Base-by-base conservation (phyloP, 2,329 filamentous ascomycete genomes). In the Fusarium redolens region DNA sequence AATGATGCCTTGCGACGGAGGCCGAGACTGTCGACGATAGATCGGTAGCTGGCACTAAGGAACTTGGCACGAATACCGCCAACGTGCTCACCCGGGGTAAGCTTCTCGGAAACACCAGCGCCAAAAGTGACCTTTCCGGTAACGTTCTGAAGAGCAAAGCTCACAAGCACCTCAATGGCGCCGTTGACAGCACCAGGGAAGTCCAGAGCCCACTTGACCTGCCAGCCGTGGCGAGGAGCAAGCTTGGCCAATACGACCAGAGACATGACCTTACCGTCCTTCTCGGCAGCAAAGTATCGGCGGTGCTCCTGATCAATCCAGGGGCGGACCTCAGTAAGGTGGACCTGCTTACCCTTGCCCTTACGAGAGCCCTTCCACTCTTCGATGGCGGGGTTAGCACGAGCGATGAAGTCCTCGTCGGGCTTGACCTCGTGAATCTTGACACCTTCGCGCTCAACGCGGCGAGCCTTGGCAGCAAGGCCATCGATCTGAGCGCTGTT, bases 181-280 rank as follows among this genome's bases (percentile, higher is more conserved):
- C 95, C 95, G 48, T 90, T 93, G n/a, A 95, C 93, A 2, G 95
- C 90, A 31, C 90, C 90, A 1, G 95, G 95, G 86, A 98, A 97
- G 82, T 98, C 94, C 61, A 98, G 90, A n/a, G 93, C 93, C 86
- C 96, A 97, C 85, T 98, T 98, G 80, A 97, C 92, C 85, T 98
- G 95, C 90, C 94, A 97, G 61, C 95, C 95, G 80, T 97, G 90
- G 40, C 89, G 86, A 4, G 94, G 93, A 7, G 92, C 90, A 33
- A 98, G 89, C 81, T 94, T 93, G 59, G 93, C 93, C 77, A 98
- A 86, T 13, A 96, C 91, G n/a, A 96, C 92, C 65, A 98, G 88
- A 38, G 92, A 92, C 45, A 88, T 88, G 63, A 98, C 90, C 67
- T 88, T 89, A 71, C 93, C 93, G 20, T 93, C 88, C 78, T 93